A percentile compares a stretch with the other conserved stretches of the same genome.
Evolutionary conservation across 2,329 filamentous ascomycete species (phyloP).

Genomic region (Pseudopyricularia cyperi): DNA sequence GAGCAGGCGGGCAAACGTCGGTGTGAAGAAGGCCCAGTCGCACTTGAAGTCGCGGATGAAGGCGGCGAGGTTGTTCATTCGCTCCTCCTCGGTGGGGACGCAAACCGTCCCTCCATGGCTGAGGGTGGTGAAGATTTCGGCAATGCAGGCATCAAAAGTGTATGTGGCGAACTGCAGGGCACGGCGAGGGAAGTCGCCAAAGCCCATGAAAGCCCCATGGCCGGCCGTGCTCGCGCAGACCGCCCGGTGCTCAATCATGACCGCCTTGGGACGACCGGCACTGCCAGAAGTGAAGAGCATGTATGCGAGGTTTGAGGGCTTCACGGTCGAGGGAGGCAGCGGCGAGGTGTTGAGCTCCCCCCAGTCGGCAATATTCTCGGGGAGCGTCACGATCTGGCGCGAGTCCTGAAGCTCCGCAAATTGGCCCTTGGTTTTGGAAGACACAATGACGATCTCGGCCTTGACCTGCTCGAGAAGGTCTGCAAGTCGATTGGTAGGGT

Average conservation of each 20-base stretch:
- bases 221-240: conserved; percentile 53
- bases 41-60: conserved; percentile 41
- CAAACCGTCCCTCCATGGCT: not conserved
- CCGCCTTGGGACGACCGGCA: conserved; percentile 45
- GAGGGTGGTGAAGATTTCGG: conserved; percentile 18
- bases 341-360: not conserved
- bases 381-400: not conserved
- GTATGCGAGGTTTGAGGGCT: conserved; percentile 25
- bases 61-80: not conserved
- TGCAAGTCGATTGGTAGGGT: conserved; percentile 5
- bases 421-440: not conserved
- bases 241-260: conserved; percentile 36
- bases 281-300: conserved; percentile 45
- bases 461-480: conserved; percentile 7
- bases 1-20: conserved; percentile 10
- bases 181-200: conserved; percentile 23
- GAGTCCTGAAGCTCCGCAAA: not conserved
- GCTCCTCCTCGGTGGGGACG: conserved; percentile 7
- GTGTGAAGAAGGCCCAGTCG: conserved; percentile 44
- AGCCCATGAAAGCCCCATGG: conserved; percentile 20
- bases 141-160: conserved; percentile 34
- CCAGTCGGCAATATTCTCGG: not conserved
- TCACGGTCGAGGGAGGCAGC: not conserved
- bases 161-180: conserved; percentile 22
- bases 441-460: not conserved